phyloP scores from a whole-genome alignment of 768 basidiomycete genomes.

The Mycena metata region DNA sequence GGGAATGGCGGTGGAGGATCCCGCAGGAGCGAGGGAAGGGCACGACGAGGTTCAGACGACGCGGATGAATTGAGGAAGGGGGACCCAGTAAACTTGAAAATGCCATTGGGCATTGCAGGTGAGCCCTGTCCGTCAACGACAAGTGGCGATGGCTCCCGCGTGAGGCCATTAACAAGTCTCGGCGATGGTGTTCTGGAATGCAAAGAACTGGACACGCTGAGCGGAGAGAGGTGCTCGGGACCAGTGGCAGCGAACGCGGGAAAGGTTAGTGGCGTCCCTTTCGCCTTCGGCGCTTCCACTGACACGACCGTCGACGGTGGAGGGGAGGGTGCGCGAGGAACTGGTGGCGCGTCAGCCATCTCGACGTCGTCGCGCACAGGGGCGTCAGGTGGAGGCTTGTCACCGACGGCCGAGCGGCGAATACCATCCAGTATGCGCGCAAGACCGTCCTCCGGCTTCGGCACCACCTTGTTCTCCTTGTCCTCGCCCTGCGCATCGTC shows the following conservation, averaged over 20 bases:
- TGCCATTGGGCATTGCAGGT: background rate
- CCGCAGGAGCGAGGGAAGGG: background rate
- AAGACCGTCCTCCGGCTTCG: constrained; percentile 30
- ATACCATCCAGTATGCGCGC: constrained; percentile 24
- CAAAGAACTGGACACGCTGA: constrained; percentile 8
- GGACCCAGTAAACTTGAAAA: background rate
- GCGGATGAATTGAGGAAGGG: too few species aligned
- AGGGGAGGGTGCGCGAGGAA: background rate
- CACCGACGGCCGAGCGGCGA: constrained; percentile 19
- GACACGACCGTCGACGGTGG: background rate
- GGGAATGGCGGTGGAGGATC: constrained; percentile 14
- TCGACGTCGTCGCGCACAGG: constrained; percentile 16
- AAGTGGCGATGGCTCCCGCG: constrained; percentile 26
- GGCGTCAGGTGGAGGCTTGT: constrained; percentile 9
- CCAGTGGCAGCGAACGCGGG: constrained; percentile 16
- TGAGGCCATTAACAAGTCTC: constrained; percentile 2
- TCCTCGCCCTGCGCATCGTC: constrained; percentile 20
- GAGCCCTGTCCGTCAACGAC: background rate
- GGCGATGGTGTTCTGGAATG: constrained; percentile 33
- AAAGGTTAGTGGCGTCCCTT: constrained; percentile 13
- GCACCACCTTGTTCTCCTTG: constrained; percentile 31
- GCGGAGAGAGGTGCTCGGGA: constrained; percentile 26
- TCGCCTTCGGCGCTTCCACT: background rate
- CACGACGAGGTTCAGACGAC: too few species aligned
- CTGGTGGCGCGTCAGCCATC: constrained; percentile 6